Conservation (phyloP, 768 basidiomycete genomes). For the Sarcomyxa edulis region DNA sequence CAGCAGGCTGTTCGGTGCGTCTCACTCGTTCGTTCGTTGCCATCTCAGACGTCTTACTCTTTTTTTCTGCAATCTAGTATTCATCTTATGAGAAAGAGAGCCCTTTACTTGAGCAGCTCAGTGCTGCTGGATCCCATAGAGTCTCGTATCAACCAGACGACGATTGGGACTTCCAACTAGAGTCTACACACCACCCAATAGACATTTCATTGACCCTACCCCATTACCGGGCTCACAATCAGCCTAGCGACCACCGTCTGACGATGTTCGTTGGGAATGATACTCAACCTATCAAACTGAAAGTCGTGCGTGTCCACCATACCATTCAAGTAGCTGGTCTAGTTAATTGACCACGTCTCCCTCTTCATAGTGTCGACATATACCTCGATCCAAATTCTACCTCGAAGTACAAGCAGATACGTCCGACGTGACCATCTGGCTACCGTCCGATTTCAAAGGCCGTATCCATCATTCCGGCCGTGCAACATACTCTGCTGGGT, state of each 20-base stretch:
- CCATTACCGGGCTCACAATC: slow-evolving; percentile 71
- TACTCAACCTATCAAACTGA: slow-evolving; percentile 54
- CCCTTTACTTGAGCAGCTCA: slow-evolving; percentile 14
- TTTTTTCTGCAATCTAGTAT: background rate
- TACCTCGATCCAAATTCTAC: slow-evolving; percentile 49
- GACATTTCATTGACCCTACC: slow-evolving; percentile 69
- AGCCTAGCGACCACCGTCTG: slow-evolving; percentile 69
- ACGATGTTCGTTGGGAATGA: slow-evolving; percentile 59
- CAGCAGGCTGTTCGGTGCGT: slow-evolving; percentile 7
- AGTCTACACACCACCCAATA: slow-evolving; percentile 44
- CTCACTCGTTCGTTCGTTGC: background rate
- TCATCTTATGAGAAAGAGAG: slow-evolving; percentile 5
- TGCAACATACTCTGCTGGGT: slow-evolving; percentile 62
- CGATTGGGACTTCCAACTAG: slow-evolving; percentile 64
- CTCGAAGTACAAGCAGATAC: slow-evolving; percentile 59
- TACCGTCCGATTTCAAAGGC: slow-evolving; percentile 77
- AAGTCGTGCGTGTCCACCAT: slow-evolving; percentile 52
- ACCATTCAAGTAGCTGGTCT: too few species aligned
- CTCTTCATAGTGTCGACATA: slow-evolving; percentile 48
- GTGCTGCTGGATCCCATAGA: slow-evolving; percentile 48
- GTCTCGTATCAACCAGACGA: slow-evolving; percentile 57
- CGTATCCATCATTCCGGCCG: slow-evolving; percentile 51
- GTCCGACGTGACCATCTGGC: slow-evolving; percentile 72
- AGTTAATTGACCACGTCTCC: slow-evolving; percentile 11
- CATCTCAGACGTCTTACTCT: background rate